These are phyloP conservation scores for Dipsacomyces acuminosporus DNA, from an alignment of 371 early-diverging fungal species.

Conservation along the genomic window DNA sequence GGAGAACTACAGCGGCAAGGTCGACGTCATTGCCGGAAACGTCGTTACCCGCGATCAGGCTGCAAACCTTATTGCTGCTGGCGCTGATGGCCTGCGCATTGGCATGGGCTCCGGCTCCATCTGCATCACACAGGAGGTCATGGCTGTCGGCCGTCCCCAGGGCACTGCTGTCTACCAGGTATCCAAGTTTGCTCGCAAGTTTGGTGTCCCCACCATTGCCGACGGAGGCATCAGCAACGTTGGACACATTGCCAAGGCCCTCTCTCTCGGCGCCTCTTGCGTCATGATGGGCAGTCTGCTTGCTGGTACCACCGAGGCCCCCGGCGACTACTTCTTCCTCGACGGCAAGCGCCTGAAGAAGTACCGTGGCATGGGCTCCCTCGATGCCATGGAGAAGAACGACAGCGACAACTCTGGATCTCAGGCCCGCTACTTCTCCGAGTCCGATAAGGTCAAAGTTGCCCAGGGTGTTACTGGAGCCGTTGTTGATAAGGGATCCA, in stretches of 20 bases:
- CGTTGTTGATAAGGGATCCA: slow-evolving; percentile 93
- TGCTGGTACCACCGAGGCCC: slow-evolving; percentile 92
- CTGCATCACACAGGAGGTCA: slow-evolving; percentile 98
- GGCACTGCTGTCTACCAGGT: slow-evolving; percentile 97
- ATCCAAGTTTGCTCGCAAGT: slow-evolving; percentile 82
- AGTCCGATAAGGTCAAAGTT: slow-evolving; percentile 92
- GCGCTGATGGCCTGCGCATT: slow-evolving; percentile 92
- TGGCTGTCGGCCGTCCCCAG: slow-evolving; percentile 97
- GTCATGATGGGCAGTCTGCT: slow-evolving; percentile 98
- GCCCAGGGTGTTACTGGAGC: slow-evolving; percentile 97
- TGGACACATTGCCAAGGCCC: slow-evolving; percentile 95
- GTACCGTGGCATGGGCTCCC: slow-evolving; percentile 97
- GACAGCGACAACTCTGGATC: slow-evolving; percentile 64
- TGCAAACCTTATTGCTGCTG: slow-evolving; percentile 83
- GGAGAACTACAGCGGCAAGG: slow-evolving; percentile 56
- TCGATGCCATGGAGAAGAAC: slow-evolving; percentile 92
- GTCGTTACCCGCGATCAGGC: slow-evolving; percentile 96
- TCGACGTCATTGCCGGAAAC: slow-evolving; percentile 95
- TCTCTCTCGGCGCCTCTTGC: slow-evolving; percentile 87
- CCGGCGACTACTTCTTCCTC: slow-evolving; percentile 96
- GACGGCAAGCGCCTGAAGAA: slow-evolving; percentile 95
- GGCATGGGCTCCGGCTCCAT: slow-evolving; percentile 98
- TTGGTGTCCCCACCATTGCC: slow-evolving; percentile 94
- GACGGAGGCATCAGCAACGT: slow-evolving; percentile 96
- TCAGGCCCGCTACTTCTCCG: slow-evolving; percentile 92